Base-by-base conservation (phyloP, 768 basidiomycete species). In the Boletus speciosus region DNA sequence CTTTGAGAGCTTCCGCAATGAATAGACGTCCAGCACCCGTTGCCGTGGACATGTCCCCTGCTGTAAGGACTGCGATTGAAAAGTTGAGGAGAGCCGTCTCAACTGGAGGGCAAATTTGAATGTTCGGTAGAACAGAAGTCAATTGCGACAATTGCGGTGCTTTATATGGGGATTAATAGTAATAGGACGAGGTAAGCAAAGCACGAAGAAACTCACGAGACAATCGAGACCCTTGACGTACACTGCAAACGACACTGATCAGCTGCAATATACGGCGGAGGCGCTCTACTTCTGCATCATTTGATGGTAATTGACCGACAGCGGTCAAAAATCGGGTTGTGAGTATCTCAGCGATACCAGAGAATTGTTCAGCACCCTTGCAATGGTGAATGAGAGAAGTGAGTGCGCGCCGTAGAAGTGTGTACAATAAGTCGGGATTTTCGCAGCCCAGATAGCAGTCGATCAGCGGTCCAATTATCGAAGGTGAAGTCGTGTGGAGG, bases 361-460 rank as follows among this genome's bases (percentile, higher is more conserved):
- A 65, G 65, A 88, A 92, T 46, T 85, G 79, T 23, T 87, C 83
- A 1, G 86, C 71, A 23, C 76, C 77, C 59, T 86, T 86, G 67
- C 86, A 85, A 61, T 96, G 92, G 64, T 96, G 94, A 19, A 88
- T 82, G 11, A 93, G 71, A 1, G 92, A 85, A 0, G 92, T 95
- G 2, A 93, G 71, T 1, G 86, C 73, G 34, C 92, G 83, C 9
- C 88, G 85, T 32, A 90, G 64, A 27, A 90, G 76, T 0, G 76
- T 82, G 54, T 76, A 77, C 1, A 82, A 77, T 16, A 65, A 53
- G 38, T 75, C 76, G 5, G 76, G 70, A 32, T 66, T 63, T 41
- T 74, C 66, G 61, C 60, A 67, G 1, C 69, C 63, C 19, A 89
- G 71, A 61, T 90, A 78, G 56, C 76, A 78, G 11, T 74, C 70